These are phyloP conservation scores for Sinapis alba DNA, from an alignment of 441 rosid genomes.

Conservation along the genomic window DNA sequence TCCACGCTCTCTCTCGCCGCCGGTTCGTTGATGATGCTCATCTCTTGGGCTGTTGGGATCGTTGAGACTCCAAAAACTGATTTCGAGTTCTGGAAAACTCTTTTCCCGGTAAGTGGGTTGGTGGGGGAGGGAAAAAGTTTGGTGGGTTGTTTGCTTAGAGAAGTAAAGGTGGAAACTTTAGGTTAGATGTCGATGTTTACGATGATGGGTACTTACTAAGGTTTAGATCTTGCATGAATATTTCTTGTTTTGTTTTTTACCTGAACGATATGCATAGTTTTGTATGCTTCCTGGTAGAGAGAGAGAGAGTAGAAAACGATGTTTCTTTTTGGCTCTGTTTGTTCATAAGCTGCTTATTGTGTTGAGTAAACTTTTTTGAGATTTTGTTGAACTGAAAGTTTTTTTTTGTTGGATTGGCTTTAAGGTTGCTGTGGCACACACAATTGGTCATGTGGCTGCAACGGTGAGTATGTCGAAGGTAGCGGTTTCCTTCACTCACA, in stretches of 20 bases:
- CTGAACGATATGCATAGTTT: conserved; percentile 34
- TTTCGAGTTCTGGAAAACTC: conserved; percentile 91
- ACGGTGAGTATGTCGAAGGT: conserved; percentile 86
- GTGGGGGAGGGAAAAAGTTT: conserved; percentile 14
- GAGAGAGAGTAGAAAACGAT: conserved; percentile 32
- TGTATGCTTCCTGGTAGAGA: conserved; percentile 45
- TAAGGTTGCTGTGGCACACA: conserved; percentile 76
- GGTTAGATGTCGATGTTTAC: conserved; percentile 43
- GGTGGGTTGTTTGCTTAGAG: conserved; percentile 15
- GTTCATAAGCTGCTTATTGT: conserved; percentile 24
- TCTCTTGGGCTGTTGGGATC: conserved; percentile 84
- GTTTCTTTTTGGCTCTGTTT: conserved; percentile 34
- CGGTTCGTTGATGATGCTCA: conserved; percentile 92
- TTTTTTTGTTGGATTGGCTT: background rate
- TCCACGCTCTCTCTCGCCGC: conserved; percentile 91
- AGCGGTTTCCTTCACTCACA: conserved; percentile 63
- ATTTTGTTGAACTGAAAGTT: conserved; percentile 17
- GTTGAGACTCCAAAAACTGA: conserved; percentile 89
- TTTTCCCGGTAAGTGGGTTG: conserved; percentile 78
- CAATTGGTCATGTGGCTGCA: conserved; percentile 84
- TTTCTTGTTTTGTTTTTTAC: conserved; percentile 31
- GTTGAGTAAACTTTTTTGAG: no score
- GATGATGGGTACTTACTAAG: conserved; percentile 32
- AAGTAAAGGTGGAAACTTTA: conserved; percentile 8
- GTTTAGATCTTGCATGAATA: conserved; percentile 28